Conservation (phyloP, 1,284 basidiomycete species). For the Vanrija pseudolonga region DNA sequence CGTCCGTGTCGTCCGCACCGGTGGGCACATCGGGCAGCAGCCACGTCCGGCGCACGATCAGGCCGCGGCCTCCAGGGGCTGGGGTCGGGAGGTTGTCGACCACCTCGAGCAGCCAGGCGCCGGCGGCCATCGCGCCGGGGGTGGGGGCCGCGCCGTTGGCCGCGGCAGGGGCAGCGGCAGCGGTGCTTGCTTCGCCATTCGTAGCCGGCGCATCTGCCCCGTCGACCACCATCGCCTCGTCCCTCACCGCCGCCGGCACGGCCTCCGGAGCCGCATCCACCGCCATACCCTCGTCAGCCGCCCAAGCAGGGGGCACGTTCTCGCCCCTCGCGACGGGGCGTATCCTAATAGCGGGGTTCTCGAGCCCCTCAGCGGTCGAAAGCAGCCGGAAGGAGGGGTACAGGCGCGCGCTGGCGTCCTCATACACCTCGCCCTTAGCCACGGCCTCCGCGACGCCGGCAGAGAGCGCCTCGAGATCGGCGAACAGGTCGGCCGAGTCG, state of each 20-base stretch:
- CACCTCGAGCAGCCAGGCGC: slow-evolving; percentile 12
- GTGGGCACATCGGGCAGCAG: slow-evolving; percentile 15
- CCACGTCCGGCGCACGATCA: slow-evolving; percentile 35
- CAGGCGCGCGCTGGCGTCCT: slow-evolving; percentile 4
- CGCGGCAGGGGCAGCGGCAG: too few species aligned
- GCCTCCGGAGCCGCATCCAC: background rate
- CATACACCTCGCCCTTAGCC: background rate
- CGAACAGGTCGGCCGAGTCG: slow-evolving; percentile 27
- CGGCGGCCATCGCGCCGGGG: slow-evolving; percentile 1
- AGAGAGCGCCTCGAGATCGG: slow-evolving; percentile 30
- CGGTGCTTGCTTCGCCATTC: too few species aligned
- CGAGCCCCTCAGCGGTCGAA: background rate
- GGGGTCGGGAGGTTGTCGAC: slow-evolving; percentile 2
- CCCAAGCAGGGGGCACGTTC: slow-evolving; percentile 3
- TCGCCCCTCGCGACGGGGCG: slow-evolving; percentile 11
- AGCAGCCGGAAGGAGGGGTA: slow-evolving; percentile 17
- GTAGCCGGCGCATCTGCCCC: background rate
- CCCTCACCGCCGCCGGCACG: background rate
- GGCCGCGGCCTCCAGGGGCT: slow-evolving; percentile 8
- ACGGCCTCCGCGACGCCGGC: slow-evolving; percentile 5
- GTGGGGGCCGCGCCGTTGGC: background rate
- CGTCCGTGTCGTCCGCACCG: slow-evolving; percentile 3
- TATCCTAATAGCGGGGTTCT: slow-evolving; percentile 12
- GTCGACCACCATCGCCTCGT: slow-evolving; percentile 6
- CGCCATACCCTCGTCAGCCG: background rate